phyloP scores from a whole-genome alignment of 257 asterid species.

The Striga asiatica region DNA sequence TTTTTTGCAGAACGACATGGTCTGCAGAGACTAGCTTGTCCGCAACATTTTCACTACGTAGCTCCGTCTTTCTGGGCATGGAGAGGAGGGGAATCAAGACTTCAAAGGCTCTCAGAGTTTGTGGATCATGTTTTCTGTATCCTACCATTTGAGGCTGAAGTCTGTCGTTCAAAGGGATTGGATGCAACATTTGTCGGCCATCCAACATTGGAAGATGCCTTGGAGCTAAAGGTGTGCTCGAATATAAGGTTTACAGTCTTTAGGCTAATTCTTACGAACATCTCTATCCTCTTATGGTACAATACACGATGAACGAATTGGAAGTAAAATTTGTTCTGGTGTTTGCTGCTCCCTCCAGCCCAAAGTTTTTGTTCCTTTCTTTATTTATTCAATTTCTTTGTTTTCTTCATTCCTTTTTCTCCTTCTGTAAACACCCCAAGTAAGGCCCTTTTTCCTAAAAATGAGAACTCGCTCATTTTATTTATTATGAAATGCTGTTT shows the following conservation, averaged over 20 bases:
- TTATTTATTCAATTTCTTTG: no score
- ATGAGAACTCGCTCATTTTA: background rate
- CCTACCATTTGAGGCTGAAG: constrained; percentile 88
- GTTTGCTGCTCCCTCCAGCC: background rate
- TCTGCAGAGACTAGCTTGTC: constrained; percentile 31
- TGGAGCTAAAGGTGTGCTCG: constrained; percentile 44
- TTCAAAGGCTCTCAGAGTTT: constrained; percentile 51
- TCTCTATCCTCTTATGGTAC: no score
- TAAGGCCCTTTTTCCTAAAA: background rate
- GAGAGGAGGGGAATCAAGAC: constrained; percentile 92
- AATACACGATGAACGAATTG: no score
- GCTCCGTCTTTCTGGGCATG: constrained; percentile 99
- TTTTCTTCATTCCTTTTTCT: background rate
- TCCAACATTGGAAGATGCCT: constrained; percentile 77
- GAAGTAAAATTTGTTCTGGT: background rate
- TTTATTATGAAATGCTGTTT: background rate
- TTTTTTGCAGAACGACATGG: constrained; percentile 63
- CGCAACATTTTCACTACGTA: constrained; percentile 81
- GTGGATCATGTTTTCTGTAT: constrained; percentile 87
- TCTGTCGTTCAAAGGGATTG: constrained; percentile 59
- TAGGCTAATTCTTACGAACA: constrained; percentile 3
- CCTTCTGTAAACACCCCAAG: background rate
- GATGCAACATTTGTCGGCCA: constrained; percentile 92
- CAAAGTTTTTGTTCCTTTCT: background rate
- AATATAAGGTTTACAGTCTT: background rate